Percentiles rank a stretch among this genome's conserved stretches.
These are phyloP conservation scores for Melastoma malabathricum DNA, from an alignment of 345 rosid species.

Conservation along the genomic window DNA sequence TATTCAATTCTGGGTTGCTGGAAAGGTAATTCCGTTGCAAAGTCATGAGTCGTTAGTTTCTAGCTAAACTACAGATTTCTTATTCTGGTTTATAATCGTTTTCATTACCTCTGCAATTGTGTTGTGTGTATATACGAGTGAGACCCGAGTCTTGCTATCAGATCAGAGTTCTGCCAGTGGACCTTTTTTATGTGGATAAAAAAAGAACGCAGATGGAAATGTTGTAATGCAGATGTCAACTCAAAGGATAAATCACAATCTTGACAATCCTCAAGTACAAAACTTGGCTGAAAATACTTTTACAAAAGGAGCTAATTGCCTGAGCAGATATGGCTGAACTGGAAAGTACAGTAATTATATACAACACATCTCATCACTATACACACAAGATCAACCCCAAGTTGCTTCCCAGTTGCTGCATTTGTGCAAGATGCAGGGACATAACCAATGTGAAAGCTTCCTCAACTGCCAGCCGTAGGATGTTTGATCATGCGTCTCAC, in stretches of 20 bases:
- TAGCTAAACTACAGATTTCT: too few species aligned
- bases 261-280: background rate
- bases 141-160: too few species aligned
- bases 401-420: background rate
- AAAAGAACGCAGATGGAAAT: too few species aligned
- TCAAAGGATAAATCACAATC: background rate
- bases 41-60: too few species aligned
- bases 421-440: background rate
- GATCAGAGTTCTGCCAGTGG: too few species aligned
- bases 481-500: conserved; percentile 11
- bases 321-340: background rate
- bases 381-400: conserved; percentile 3
- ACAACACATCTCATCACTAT: conserved; percentile 6
- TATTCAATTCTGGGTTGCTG: conserved; percentile 41
- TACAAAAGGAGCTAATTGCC: background rate
- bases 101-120: too few species aligned
- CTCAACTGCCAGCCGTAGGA: background rate
- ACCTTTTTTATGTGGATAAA: too few species aligned
- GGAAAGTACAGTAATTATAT: conserved; percentile 2
- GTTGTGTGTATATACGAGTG: too few species aligned
- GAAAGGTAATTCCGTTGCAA: too few species aligned
- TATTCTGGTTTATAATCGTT: too few species aligned
- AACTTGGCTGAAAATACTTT: background rate
- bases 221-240: too few species aligned
- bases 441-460: background rate